Evolutionary conservation across 306 rosid genomes (phyloP).

Genomic region (Cicer cuneatum): DNA sequence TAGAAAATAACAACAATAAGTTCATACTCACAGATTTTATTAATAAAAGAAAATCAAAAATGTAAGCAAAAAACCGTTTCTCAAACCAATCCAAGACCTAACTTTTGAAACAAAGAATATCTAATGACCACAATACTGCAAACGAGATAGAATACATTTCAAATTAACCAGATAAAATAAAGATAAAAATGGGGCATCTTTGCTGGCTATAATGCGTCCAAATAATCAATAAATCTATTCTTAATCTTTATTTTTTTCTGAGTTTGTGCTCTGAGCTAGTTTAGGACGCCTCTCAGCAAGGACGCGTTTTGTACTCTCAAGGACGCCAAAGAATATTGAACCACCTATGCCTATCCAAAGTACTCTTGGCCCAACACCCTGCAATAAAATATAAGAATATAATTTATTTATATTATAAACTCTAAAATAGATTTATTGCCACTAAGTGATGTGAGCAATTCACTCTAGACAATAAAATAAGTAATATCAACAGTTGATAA

Average conservation of each 20-base stretch:
- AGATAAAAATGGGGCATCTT: background rate
- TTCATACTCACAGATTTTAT: background rate
- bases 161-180: background rate
- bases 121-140: background rate
- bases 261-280: conserved; percentile 1
- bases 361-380: conserved; percentile 84
- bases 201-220: background rate
- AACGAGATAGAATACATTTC: background rate
- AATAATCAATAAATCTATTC: background rate
- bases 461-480: no score
- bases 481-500: no score
- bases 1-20: background rate
- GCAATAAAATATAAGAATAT: conserved; percentile 35
- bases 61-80: background rate
- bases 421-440: background rate
- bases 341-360: conserved; percentile 89
- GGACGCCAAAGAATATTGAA: conserved; percentile 78
- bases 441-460: no score
- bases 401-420: background rate
- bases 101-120: background rate
- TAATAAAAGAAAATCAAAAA: background rate
- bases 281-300: conserved; percentile 61
- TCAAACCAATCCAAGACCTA: background rate
- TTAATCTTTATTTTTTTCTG: conserved; percentile 32
- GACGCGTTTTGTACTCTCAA: conserved; percentile 72